phyloP scores from a whole-genome alignment of 2,329 filamentous ascomycete genomes.

The Colletotrichum cuscutae region DNA sequence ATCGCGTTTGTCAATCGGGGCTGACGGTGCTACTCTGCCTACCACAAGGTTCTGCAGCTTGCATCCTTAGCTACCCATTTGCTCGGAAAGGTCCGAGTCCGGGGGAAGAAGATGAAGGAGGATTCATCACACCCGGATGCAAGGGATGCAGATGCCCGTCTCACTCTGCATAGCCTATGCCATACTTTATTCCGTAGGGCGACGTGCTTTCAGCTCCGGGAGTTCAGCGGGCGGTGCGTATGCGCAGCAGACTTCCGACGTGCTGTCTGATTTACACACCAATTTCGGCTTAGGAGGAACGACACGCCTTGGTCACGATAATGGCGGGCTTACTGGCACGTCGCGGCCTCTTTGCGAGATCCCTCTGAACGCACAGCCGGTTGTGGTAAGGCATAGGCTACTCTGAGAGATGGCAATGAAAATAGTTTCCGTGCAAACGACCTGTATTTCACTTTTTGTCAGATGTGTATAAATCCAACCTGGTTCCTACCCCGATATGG shows the following conservation, averaged over 20 bases:
- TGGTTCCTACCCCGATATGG: background rate
- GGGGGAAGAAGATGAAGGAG: background rate
- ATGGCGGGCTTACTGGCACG: background rate
- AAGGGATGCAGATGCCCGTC: background rate
- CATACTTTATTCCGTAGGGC: background rate
- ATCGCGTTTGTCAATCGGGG: background rate
- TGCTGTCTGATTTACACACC: background rate
- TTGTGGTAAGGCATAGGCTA: background rate
- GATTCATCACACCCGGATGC: background rate
- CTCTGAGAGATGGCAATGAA: too few species aligned
- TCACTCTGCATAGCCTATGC: background rate
- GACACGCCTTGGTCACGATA: slow-evolving; percentile 2
- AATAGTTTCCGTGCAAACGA: background rate
- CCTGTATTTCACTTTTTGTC: background rate
- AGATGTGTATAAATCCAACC: slow-evolving; percentile 12
- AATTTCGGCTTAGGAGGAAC: background rate
- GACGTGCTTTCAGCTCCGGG: background rate
- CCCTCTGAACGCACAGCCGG: background rate
- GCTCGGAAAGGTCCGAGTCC: background rate
- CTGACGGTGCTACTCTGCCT: background rate
- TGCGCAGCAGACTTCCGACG: background rate
- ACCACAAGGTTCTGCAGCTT: background rate
- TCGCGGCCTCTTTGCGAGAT: background rate
- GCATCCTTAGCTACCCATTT: background rate
- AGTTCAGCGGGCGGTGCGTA: background rate